Percentiles rank a stretch among this genome's conserved stretches.
Conservation (phyloP, 306 rosid species). For the Medicago lupulina region DNA sequence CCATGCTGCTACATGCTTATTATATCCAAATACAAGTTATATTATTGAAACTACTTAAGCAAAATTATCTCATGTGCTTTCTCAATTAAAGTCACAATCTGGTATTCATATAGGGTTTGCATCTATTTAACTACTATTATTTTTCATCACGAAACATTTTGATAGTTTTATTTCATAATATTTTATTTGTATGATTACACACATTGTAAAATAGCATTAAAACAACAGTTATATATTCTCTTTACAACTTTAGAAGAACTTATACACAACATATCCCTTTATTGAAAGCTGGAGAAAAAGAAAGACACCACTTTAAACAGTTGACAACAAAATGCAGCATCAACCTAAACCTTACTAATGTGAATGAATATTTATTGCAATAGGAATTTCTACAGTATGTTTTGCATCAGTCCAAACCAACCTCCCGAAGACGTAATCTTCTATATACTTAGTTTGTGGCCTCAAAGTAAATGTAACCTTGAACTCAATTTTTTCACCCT, state of each 20-base stretch:
- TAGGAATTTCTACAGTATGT: not conserved
- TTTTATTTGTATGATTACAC: not conserved
- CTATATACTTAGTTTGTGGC: not conserved
- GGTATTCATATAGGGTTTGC: no score
- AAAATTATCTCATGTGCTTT: no score
- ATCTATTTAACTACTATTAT: no score
- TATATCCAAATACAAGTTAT: no score
- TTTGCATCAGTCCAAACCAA: not conserved
- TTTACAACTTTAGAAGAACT: not conserved
- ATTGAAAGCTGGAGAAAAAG: not conserved
- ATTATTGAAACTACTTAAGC: no score
- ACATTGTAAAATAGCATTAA: not conserved
- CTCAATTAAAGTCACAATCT: not conserved
- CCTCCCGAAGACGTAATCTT: not conserved
- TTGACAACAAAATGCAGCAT: not conserved
- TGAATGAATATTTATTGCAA: not conserved
- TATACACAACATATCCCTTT: not conserved
- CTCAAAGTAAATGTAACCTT: conserved; percentile 37
- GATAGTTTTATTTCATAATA: no score
- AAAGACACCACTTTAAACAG: not conserved
- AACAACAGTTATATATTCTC: not conserved
- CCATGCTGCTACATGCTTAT: no score
- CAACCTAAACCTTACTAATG: not conserved
- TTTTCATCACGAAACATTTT: no score
- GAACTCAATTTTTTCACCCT: conserved; percentile 58